Evolutionary conservation across 208 protist species (phyloP), one percentile per base, ranked within the genome.

Genomic region (Sergeia podlipaevii): DNA sequence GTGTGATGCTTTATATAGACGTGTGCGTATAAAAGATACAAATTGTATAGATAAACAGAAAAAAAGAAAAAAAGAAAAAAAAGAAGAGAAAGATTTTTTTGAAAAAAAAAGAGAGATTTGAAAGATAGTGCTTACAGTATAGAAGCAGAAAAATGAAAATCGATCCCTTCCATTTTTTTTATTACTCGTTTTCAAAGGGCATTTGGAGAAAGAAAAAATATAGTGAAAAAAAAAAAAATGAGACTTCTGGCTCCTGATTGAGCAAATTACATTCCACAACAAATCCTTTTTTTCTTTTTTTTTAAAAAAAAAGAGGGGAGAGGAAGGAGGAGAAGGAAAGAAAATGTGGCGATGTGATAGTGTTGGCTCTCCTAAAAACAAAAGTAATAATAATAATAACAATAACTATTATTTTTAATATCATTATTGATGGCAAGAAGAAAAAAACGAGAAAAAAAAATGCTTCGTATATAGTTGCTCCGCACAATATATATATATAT

Each of bases 31-130:
- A 44, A 11, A 44, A 51, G 43, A 41, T 15, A 41, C 4, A 13
- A 28, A 7, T 24, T 33, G 51, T 34, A 37, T 28, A 5, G 4
- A 29, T 17, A 32, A 18, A 38, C n/a, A 21, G 21, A 4, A 36
- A 13, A 20, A n/a, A 33, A 7, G 26, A 18, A 41, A 48, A 30
- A 5, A 37, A 15, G 17, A 30, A 49, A 23, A 59, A 15, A 15
- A 17, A 27, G 39, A 60, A 46, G 15, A 20, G 23, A 44, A 54
- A 56, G 28, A 45, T 34, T 13, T 33, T 28, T 27, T 21, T 56
- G 50, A 53, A 33, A 34, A 10, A 34, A 57, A 45, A 17, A 18
- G 32, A 56, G 24, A 44, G 27, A 34, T 37, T n/a, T n/a, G n/a
- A n/a, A n/a, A n/a, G n/a, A n/a, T n/a, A n/a, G n/a, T n/a, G n/a